Base-by-base conservation (phyloP, 306 rosid genomes). In the Sesbania bispinosa region DNA sequence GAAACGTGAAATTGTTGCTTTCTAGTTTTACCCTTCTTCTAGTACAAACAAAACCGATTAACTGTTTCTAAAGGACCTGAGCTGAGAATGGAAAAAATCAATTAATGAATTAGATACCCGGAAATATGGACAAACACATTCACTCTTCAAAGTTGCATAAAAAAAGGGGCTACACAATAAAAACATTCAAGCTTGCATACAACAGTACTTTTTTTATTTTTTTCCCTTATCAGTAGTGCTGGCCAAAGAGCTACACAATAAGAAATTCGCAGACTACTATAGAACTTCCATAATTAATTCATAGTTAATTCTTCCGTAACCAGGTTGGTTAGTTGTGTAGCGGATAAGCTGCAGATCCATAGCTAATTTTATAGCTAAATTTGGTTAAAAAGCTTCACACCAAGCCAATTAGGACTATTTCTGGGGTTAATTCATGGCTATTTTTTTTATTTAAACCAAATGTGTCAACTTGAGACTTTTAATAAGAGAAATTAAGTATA, bases 21-120 rank as follows among this genome's bases (percentile, higher is more conserved):
- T 26, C 39, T 42, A 18, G 18, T 21, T 33, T 57, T 55, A 41
- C 30, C 42, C 53, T 65, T 1, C 9, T 16, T 38, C 38, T 32
- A 6, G 8, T 32, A 32, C 38, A 32, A 32, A 58, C 61, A 66
- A 64, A 65, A 30, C 13, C 23, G 4, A 10, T 24, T 23, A 35
- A 38, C 7, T 2, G 36, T 68, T 68, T 47, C 54, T 36, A n/a
- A 59, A 77, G 36, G 46, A 59, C 39, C 21, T 77, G 11, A 26
- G 5, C 69, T 18, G 6, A 68, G 15, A 46, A 60, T 43, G 65
- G 58, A 50, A 60, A 69, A 42, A 14, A 53, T 14, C 3, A 54
- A 29, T 14, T 16, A 6, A 67, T 46, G n/a, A 33, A 57, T 13
- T 66, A 30, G 68, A 43, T 32, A 3, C 15, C 20, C 23, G 10